These are phyloP conservation scores for Babesia caballi DNA, from an alignment of 169 alveolate genomes.

Conservation along the genomic window DNA sequence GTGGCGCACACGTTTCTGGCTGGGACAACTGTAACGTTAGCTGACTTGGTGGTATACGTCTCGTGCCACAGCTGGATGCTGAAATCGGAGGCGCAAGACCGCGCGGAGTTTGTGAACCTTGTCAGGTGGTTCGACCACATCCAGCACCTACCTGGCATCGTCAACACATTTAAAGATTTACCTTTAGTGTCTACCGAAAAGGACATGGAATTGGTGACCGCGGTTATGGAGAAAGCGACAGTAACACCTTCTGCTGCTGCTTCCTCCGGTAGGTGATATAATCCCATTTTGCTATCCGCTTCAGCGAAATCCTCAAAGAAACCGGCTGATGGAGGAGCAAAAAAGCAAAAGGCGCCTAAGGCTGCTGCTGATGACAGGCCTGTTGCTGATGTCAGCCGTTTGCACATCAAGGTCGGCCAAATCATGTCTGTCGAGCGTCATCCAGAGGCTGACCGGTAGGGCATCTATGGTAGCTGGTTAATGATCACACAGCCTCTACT, in stretches of 20 bases:
- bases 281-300: not conserved
- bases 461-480: not conserved
- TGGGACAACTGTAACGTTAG: slow-evolving; percentile 38
- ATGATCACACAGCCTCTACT: slow-evolving; percentile 45
- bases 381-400: slow-evolving; percentile 69
- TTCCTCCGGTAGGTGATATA: slow-evolving; percentile 5
- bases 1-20: slow-evolving; percentile 53
- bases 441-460: slow-evolving; percentile 74
- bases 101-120: slow-evolving; percentile 34
- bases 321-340: slow-evolving; percentile 7
- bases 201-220: slow-evolving; percentile 28
- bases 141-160: slow-evolving; percentile 69
- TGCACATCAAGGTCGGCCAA: slow-evolving; percentile 68
- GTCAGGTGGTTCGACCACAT: slow-evolving; percentile 68
- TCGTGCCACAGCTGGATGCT: slow-evolving; percentile 50
- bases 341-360: slow-evolving; percentile 41
- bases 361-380: slow-evolving; percentile 61
- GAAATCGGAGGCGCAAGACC: slow-evolving; percentile 53
- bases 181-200: slow-evolving; percentile 23
- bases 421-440: slow-evolving; percentile 71
- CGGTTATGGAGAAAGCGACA: slow-evolving; percentile 28
- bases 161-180: slow-evolving; percentile 39
- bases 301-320: slow-evolving; percentile 22
- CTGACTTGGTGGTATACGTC: slow-evolving; percentile 56
- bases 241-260: slow-evolving; percentile 17